Percentiles rank a stretch among this genome's conserved stretches.
Evolutionary conservation across 345 rosid genomes (phyloP).

Genomic region (Camelina hispida): DNA sequence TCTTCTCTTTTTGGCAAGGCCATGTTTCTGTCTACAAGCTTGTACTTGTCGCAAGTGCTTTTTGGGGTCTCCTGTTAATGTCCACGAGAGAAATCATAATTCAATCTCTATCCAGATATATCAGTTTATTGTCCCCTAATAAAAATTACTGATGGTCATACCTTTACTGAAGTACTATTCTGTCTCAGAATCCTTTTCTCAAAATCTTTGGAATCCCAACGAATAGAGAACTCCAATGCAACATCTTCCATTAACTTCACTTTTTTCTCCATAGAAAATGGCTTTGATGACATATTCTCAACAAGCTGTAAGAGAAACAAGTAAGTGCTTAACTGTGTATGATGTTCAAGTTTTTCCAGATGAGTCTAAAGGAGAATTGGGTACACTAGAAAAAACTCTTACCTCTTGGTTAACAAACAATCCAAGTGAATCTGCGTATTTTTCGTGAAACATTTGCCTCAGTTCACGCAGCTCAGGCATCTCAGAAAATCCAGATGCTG

Average conservation of each 20-base stretch:
- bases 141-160: conserved; percentile 34
- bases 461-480: conserved; percentile 89
- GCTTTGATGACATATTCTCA: conserved; percentile 62
- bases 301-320: conserved; percentile 58
- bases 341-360: conserved; percentile 24
- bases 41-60: conserved; percentile 45
- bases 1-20: conserved; percentile 41
- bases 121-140: conserved; percentile 9
- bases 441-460: conserved; percentile 80
- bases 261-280: conserved; percentile 65
- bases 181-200: conserved; percentile 55
- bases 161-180: conserved; percentile 52
- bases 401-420: conserved; percentile 79
- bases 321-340: conserved; percentile 32
- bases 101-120: conserved; percentile 19
- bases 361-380: conserved; percentile 1
- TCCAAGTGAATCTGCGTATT: conserved; percentile 72
- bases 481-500: conserved; percentile 95
- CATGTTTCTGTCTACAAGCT: conserved; percentile 45
- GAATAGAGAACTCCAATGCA: conserved; percentile 77
- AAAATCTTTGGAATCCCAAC: conserved; percentile 75
- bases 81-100: conserved; percentile 17
- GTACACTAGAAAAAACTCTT: conserved; percentile 34
- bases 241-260: conserved; percentile 72
- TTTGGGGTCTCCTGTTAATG: conserved; percentile 38